Conservation (phyloP, 1,284 basidiomycete species). For the Naganishia albida region DNA sequence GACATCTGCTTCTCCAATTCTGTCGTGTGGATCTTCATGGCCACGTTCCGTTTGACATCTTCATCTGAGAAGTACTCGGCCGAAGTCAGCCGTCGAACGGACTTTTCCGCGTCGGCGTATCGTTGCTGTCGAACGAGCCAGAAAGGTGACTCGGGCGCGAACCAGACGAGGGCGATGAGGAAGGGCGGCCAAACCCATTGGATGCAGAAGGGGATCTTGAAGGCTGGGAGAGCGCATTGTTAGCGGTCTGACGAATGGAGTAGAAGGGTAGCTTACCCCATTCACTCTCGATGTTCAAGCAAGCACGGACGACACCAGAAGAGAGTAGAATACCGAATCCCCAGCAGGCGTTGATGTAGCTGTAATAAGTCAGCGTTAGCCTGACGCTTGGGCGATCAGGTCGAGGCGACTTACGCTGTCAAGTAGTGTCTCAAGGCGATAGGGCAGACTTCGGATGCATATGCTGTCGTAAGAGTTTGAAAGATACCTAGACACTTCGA, state of each 20-base stretch:
- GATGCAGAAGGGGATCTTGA: conserved; percentile 34
- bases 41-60: conserved; percentile 38
- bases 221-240: conserved; percentile 16
- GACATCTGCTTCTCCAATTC: conserved; percentile 41
- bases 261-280: conserved; percentile 41
- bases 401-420: conserved; percentile 58
- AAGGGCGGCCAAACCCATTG: conserved; percentile 54
- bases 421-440: conserved; percentile 56
- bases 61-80: conserved; percentile 36
- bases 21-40: conserved; percentile 45
- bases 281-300: conserved; percentile 25
- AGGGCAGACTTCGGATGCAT: conserved; percentile 58
- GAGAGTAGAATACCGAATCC: conserved; percentile 54
- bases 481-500: conserved; percentile 36
- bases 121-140: conserved; percentile 43
- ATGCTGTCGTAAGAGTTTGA: conserved; percentile 57
- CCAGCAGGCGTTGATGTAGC: conserved; percentile 57
- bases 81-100: conserved; percentile 37
- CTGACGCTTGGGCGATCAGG: no score
- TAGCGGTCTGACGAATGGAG: neutral
- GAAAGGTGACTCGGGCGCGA: conserved; percentile 49
- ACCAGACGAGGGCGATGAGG: conserved; percentile 45
- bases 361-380: neutral
- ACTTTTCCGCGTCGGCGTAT: conserved; percentile 36
- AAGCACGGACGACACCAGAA: conserved; percentile 52